Evolutionary conservation across 306 rosid genomes (phyloP).

Genomic region (Fagus crenata): DNA sequence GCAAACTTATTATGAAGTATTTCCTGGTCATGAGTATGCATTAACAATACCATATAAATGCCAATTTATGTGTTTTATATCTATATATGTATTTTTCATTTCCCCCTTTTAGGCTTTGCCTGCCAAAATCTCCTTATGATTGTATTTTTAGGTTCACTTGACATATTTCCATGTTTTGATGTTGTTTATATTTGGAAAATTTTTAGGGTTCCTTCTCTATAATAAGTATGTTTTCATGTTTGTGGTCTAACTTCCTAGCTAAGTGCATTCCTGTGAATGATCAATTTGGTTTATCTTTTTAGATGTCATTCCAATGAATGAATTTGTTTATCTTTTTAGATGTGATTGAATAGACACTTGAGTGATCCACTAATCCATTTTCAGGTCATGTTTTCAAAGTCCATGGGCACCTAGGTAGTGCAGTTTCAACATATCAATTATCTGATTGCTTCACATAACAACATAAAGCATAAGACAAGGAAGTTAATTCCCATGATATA

Average conservation of each 20-base stretch:
- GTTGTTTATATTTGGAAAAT: slow-evolving; percentile 31
- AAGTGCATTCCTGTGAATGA: slow-evolving; percentile 33
- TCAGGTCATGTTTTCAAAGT: slow-evolving; percentile 24
- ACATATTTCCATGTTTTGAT: slow-evolving; percentile 15
- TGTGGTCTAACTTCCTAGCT: slow-evolving; percentile 20
- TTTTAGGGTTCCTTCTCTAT: slow-evolving; percentile 40
- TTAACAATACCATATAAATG: neutral
- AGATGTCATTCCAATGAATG: slow-evolving; percentile 38
- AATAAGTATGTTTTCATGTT: slow-evolving; percentile 27
- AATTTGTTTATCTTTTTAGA: slow-evolving; percentile 44
- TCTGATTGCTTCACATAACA: slow-evolving; percentile 7
- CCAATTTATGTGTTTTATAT: neutral
- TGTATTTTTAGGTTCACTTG: slow-evolving; percentile 11
- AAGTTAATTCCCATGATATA: no score
- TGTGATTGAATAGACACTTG: slow-evolving; percentile 52
- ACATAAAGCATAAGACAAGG: no score
- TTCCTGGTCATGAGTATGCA: neutral
- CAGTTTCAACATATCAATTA: slow-evolving; percentile 18
- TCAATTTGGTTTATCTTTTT: slow-evolving; percentile 35
- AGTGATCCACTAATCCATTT: slow-evolving; percentile 47
- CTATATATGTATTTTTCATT: neutral
- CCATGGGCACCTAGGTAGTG: slow-evolving; percentile 20
- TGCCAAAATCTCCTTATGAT: neutral
- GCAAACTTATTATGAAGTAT: neutral
- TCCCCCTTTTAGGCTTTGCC: slow-evolving; percentile 7